Evolutionary conservation across 768 basidiomycete genomes (phyloP).

Genomic region (Exsudoporus frostii): DNA sequence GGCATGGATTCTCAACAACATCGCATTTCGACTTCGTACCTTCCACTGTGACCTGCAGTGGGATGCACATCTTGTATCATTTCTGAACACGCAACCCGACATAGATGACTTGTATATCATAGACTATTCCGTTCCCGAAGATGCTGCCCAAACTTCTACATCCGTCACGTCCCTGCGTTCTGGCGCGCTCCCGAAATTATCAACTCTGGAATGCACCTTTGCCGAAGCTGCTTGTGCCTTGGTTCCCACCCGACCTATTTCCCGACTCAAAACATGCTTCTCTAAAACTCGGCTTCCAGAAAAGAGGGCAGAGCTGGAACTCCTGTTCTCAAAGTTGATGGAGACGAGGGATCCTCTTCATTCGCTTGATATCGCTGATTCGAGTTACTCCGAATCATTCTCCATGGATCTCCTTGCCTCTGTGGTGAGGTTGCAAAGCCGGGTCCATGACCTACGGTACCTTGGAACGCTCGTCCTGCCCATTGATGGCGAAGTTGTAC

Average conservation of each 20-base stretch:
- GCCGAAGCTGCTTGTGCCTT: conserved; percentile 57
- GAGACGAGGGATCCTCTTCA: conserved; percentile 43
- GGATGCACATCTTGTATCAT: conserved; percentile 50
- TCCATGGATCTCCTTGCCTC: conserved; percentile 49
- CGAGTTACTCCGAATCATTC: conserved; percentile 52
- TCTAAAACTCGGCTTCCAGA: conserved; percentile 46
- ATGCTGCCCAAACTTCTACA: conserved; percentile 12
- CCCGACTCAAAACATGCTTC: conserved; percentile 67
- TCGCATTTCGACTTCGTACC: conserved; percentile 51
- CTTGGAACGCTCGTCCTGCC: conserved; percentile 65
- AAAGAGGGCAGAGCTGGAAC: conserved; percentile 50
- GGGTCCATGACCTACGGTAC: conserved; percentile 46
- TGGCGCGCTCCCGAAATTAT: conserved; percentile 45
- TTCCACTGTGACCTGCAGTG: conserved; percentile 69
- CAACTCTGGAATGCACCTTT: conserved; percentile 64
- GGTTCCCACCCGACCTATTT: conserved; percentile 56
- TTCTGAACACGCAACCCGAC: conserved; percentile 24
- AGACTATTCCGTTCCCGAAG: conserved; percentile 30
- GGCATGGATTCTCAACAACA: conserved; percentile 39
- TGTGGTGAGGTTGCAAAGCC: conserved; percentile 36
- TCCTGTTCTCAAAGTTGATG: conserved; percentile 45
- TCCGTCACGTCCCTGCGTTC: conserved; percentile 20
- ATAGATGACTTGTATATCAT: conserved; percentile 32
- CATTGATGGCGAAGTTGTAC: conserved; percentile 36
- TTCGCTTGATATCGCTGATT: conserved; percentile 62